These are phyloP conservation scores for Fusarium nodosum DNA, from an alignment of 2,329 filamentous ascomycete genomes.

Conservation along the genomic window DNA sequence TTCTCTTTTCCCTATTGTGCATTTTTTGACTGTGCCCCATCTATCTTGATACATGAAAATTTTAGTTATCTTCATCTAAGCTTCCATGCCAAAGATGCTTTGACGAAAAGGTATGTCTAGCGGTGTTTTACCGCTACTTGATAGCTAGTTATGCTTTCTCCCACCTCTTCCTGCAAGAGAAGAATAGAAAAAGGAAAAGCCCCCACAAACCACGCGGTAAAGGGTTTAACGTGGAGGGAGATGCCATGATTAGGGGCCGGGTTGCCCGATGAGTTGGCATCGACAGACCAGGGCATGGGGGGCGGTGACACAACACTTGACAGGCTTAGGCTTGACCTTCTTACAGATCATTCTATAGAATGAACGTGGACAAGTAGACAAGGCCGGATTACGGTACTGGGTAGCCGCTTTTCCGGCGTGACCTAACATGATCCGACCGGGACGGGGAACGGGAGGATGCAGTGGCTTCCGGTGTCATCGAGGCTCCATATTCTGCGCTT, in stretches of 20 bases:
- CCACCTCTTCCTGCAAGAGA: background rate
- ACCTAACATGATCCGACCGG: conserved; percentile 17
- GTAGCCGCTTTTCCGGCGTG: conserved; percentile 16
- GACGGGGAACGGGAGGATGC: conserved; percentile 19
- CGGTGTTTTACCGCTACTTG: conserved; percentile 23
- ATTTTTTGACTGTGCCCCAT: conserved; percentile 36
- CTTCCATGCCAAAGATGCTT: background rate
- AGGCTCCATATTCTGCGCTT: conserved; percentile 2
- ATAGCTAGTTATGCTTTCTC: background rate
- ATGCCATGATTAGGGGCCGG: conserved; percentile 23
- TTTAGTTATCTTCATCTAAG: background rate
- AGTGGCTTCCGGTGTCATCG: conserved; percentile 8
- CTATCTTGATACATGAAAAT: conserved; percentile 4
- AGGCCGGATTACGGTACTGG: conserved; percentile 21
- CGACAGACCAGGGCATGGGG: conserved; percentile 25
- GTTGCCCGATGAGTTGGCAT: conserved; percentile 40
- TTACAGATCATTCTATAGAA: conserved; percentile 9
- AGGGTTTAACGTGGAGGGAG: conserved; percentile 31
- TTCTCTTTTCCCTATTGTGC: conserved; percentile 30
- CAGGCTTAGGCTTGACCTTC: background rate
- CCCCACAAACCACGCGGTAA: conserved; percentile 36
- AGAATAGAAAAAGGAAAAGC: conserved; percentile 6
- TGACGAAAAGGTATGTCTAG: background rate
- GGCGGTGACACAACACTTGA: conserved; percentile 30
- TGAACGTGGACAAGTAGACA: conserved; percentile 37